Evolutionary conservation across 108 stramenopile genomes (phyloP).

Genomic region (Conticribra guillardii): DNA sequence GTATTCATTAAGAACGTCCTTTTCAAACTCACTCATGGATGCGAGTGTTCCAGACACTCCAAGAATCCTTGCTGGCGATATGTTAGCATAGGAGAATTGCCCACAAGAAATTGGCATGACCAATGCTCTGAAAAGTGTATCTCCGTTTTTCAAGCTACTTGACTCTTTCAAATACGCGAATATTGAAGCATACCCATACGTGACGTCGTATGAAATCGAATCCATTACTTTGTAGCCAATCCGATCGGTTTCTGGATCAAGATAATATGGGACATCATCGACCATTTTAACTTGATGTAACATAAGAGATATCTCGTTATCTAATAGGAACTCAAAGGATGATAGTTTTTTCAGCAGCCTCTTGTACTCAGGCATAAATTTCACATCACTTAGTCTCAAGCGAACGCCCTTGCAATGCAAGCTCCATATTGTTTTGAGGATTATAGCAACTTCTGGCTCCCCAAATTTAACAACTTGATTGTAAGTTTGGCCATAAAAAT

Average conservation of each 20-base stretch:
- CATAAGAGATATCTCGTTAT: slow-evolving; percentile 66
- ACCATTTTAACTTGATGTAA: slow-evolving; percentile 56
- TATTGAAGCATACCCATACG: slow-evolving; percentile 61
- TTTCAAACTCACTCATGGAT: slow-evolving; percentile 49
- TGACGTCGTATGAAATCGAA: slow-evolving; percentile 56
- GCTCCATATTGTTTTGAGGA: slow-evolving; percentile 56
- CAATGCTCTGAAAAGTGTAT: slow-evolving; percentile 38
- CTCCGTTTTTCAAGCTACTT: slow-evolving; percentile 43
- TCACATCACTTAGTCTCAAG: slow-evolving; percentile 47
- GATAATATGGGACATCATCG: slow-evolving; percentile 57
- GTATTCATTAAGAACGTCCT: slow-evolving; percentile 51
- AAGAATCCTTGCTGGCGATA: slow-evolving; percentile 58
- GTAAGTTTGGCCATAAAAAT: slow-evolving; percentile 74
- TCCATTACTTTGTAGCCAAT: slow-evolving; percentile 77
- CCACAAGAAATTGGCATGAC: slow-evolving; percentile 67
- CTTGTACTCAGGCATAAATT: slow-evolving; percentile 47
- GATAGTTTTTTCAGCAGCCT: slow-evolving; percentile 43
- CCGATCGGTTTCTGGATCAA: slow-evolving; percentile 45
- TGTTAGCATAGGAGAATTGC: slow-evolving; percentile 75
- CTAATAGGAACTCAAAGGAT: slow-evolving; percentile 49
- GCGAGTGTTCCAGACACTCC: slow-evolving; percentile 69
- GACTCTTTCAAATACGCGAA: slow-evolving; percentile 69
- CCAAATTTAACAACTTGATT: slow-evolving; percentile 59
- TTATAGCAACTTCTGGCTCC: slow-evolving; percentile 53
- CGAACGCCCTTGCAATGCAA: slow-evolving; percentile 32